A percentile compares a stretch with the other conserved stretches of the same genome.
Conservation (phyloP, 129 eudicot species). For the Escallonia herrerae region DNA sequence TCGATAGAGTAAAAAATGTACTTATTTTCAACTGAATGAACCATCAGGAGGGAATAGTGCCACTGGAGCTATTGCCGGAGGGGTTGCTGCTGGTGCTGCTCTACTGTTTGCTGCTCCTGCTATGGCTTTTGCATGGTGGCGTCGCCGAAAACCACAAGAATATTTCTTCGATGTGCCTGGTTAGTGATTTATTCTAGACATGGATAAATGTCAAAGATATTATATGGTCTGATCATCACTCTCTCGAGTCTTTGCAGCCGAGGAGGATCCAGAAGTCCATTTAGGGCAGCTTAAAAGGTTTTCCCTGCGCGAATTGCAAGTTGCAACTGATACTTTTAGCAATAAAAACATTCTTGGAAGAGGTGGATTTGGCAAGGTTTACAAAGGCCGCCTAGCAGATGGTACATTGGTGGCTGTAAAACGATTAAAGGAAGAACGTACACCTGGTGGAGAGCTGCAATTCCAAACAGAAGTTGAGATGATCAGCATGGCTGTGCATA, state of each 20-base stretch:
- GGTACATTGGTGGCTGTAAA: conserved; percentile 35
- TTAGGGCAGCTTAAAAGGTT: conserved; percentile 14
- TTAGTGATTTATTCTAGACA: neutral
- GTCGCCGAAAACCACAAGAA: conserved; percentile 10
- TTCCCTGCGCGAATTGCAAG: conserved; percentile 30
- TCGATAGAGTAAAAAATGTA: neutral
- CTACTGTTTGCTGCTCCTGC: conserved; percentile 18
- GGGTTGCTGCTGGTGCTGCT: conserved; percentile 19
- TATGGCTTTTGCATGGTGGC: conserved; percentile 21
- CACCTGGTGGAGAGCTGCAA: conserved; percentile 29
- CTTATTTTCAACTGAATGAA: neutral
- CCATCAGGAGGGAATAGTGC: conserved; percentile 7
- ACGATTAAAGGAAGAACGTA: conserved; percentile 29
- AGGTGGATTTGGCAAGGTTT: conserved; percentile 94
- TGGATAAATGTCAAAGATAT: neutral
- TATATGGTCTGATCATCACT: neutral
- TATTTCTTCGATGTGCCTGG: conserved; percentile 15
- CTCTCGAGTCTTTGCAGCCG: neutral
- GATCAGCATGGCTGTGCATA: conserved; percentile 37
- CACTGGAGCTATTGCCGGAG: conserved; percentile 19
- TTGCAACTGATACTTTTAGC: conserved; percentile 86
- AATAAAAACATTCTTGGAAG: conserved; percentile 81
- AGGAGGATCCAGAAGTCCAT: conserved; percentile 19
- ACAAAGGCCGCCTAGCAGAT: conserved; percentile 73
- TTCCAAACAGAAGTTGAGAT: conserved; percentile 80